Evolutionary conservation across 805 yeast species (phyloP), one percentile per base, ranked within the genome.

Genomic region (Grigorovia jiainica): DNA sequence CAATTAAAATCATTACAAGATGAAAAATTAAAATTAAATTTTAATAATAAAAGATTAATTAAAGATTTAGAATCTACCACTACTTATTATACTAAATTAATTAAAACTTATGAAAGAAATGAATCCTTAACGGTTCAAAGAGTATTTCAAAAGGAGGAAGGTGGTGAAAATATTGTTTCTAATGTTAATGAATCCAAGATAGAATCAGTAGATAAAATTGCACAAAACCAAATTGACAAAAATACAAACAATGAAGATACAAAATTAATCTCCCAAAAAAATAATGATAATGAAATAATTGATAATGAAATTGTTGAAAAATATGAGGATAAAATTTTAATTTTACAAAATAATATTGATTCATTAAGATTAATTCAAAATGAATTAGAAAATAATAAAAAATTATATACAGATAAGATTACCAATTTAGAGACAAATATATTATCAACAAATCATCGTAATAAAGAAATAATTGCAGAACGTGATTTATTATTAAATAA

Each of bases 41-140:
- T 46, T n/a, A 43, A 55, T 31, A 55, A 59, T 31, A 45, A 46
- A 27, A 48, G 47, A 24, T 47, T 59, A n/a, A 43, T 36, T 4
- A 46, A 56, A 19, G 57, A 60, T 43, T 30, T 59, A 4, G 40
- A 44, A 3, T 45, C 53, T 5, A 32, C 57, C 7, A 54, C 53
- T 41, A 36, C 37, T 4, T 56, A 49, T 43, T 62, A 62, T 44
- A 55, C 57, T 42, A 44, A 42, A 1, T 39, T 58, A 25, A 41
- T 61, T 11, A 57, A 52, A n/a, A 51, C 52, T 23, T 54, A 54
- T 35, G 63, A 62, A 39, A 52, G 66, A 40, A 54, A 56, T 17
- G 60, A 56, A 21, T 60, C 65, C 13, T 42, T 44, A n/a, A 58
- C 60, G 0, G 49, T 61, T 11, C 50, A 53, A 21, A 52, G 66